Base-by-base conservation (phyloP, 1,284 basidiomycete genomes). In the Austroboletus rostrupii region DNA sequence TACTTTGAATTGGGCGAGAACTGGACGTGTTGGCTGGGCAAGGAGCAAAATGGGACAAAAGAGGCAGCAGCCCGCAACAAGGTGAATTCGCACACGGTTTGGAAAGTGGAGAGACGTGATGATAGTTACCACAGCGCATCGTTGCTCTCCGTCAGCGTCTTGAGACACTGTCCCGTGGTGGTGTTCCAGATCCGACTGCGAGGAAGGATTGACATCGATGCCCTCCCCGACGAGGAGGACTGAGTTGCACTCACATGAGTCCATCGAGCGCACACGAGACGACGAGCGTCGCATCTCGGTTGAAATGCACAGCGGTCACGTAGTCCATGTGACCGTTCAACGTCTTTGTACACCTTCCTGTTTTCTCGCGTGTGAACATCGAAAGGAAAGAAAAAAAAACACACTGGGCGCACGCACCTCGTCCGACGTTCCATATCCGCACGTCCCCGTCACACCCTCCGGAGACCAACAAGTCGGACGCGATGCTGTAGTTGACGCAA, bases 151-250 rank as follows among this genome's bases (percentile, higher is more conserved):
- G 93, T 90, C 11, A 99, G 77, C 0, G 97, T 99, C 70, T 97
- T 97, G 14, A 99, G 78, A 69, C 97, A 99, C 64, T 97, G 92
- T 0, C 94, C 96, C 7, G 90, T 88, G 20, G 82, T 80, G 0
- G 90, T 88, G 61, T 96, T 92, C 97, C 97, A 99, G 65, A 97
- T 87, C 21, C 94, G 93, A 61, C 94, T 97, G n/a, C n/a, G n/a
- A n/a, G n/a, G n/a, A n/a, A n/a, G n/a, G n/a, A n/a, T n/a, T n/a
- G n/a, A n/a, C n/a, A n/a, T n/a, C n/a, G n/a, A n/a, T n/a, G n/a
- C n/a, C n/a, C n/a, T n/a, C n/a, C n/a, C n/a, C n/a, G n/a, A n/a
- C 31, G 53, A 8, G 43, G 43, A 45, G 3, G 20, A n/a, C 38
- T 31, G 12, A 21, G 73, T 62, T 62, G 58, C 90, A 73, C 89